These are phyloP conservation scores for Ustilago esculenta DNA, from an alignment of 1,284 basidiomycete species.

Conservation along the genomic window DNA sequence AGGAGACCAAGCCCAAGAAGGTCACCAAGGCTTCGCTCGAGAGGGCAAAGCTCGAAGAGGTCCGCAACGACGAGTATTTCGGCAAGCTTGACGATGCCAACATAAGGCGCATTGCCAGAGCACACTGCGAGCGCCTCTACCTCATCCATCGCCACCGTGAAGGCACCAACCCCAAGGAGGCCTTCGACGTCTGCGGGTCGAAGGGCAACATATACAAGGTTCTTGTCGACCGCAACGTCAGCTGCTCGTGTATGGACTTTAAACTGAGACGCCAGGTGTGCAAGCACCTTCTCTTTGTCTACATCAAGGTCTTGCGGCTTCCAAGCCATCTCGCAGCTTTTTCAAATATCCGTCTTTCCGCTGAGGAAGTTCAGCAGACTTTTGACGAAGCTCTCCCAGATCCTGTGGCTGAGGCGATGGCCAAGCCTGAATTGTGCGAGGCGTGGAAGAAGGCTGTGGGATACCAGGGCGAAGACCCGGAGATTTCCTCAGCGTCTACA, in stretches of 20 bases:
- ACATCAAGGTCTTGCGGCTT: conserved; percentile 40
- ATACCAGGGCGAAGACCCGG: conserved; percentile 7
- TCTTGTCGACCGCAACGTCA: conserved; percentile 5
- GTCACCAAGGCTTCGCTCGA: conserved; percentile 12
- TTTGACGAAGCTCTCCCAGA: conserved; percentile 24
- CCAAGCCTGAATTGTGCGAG: conserved; percentile 23
- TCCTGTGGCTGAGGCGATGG: conserved; percentile 29
- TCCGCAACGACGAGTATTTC: conserved; percentile 27
- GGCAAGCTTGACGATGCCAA: conserved; percentile 18
- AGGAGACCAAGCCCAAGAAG: conserved; percentile 31
- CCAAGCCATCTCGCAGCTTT: conserved; percentile 26
- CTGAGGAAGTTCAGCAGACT: conserved; percentile 12
- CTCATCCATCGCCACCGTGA: conserved; percentile 33
- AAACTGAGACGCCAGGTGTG: conserved; percentile 17
- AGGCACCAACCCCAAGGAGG: conserved; percentile 7
- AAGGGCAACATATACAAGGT: conserved; percentile 45
- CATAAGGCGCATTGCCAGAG: conserved; percentile 36
- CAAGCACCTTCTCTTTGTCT: conserved; percentile 45
- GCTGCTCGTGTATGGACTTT: conserved; percentile 42
- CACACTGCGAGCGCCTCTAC: conserved; percentile 27
- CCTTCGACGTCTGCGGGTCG: conserved; percentile 37
- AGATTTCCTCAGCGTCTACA: not conserved
- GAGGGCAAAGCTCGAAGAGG: conserved; percentile 26
- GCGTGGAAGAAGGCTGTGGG: conserved; percentile 40
- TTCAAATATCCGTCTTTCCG: conserved; percentile 2